phyloP scores from a whole-genome alignment of 2,329 filamentous ascomycete species.

The Microdochium bolleyi region DNA sequence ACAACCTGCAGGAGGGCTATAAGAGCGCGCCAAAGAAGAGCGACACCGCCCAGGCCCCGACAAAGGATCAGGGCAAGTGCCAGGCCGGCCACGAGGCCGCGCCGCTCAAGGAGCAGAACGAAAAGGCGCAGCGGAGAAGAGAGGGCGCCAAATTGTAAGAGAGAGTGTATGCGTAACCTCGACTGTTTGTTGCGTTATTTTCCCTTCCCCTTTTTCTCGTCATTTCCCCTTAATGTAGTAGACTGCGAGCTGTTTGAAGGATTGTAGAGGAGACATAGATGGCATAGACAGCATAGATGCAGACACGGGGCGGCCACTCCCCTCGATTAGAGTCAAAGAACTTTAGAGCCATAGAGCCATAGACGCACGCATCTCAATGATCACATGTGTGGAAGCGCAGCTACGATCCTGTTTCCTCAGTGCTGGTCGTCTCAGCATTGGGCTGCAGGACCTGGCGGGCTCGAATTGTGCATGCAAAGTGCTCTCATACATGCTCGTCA shows the following conservation, averaged over 20 bases:
- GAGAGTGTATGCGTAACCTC: no score
- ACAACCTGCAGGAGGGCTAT: constrained; percentile 39
- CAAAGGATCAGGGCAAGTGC: constrained; percentile 17
- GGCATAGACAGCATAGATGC: neutral
- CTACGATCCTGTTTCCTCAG: no score
- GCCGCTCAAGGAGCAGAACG: constrained; percentile 27
- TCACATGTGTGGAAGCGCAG: no score
- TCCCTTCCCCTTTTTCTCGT: neutral
- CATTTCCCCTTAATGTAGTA: neutral
- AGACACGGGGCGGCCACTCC: neutral
- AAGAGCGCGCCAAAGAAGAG: constrained; percentile 21
- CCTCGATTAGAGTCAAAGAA: neutral
- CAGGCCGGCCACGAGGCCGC: constrained; percentile 27
- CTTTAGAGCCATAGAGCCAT: neutral
- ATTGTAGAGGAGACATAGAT: neutral
- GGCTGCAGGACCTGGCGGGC: no score
- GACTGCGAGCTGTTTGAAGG: no score
- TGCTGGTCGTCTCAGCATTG: no score
- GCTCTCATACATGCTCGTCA: no score
- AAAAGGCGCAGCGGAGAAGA: constrained; percentile 17
- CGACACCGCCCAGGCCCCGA: constrained; percentile 19
- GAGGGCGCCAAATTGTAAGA: constrained; percentile 28
- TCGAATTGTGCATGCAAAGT: no score
- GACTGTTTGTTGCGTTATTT: neutral
- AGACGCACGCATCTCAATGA: neutral